phyloP scores from a whole-genome alignment of 768 basidiomycete species.

The Jaapia argillacea region DNA sequence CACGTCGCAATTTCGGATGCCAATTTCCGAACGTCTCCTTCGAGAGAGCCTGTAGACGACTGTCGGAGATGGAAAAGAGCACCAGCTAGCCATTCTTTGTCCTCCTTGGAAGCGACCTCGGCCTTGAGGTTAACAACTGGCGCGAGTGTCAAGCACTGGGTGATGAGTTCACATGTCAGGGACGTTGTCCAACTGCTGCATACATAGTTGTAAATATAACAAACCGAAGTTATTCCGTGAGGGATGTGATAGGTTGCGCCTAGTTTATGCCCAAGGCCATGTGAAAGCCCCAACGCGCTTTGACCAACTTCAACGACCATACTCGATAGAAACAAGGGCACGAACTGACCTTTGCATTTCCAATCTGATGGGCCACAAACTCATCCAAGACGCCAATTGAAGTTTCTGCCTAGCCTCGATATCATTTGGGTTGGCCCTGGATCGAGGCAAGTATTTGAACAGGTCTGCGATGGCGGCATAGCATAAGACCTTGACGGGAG shows the following conservation, averaged over 20 bases:
- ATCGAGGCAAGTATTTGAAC: conserved; percentile 61
- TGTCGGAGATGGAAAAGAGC: conserved; percentile 48
- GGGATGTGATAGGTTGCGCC: conserved; percentile 69
- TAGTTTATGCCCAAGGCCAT: conserved; percentile 63
- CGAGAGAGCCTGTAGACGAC: conserved; percentile 51
- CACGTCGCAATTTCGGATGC: neutral
- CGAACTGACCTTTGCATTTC: conserved; percentile 47
- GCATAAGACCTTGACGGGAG: conserved; percentile 53
- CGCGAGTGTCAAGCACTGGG: conserved; percentile 67
- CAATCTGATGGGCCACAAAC: conserved; percentile 54
- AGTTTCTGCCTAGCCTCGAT: conserved; percentile 57
- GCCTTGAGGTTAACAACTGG: conserved; percentile 53
- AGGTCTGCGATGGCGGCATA: conserved; percentile 61
- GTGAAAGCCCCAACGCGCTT: conserved; percentile 66
- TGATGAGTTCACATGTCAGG: neutral
- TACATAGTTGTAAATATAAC: too few relatives aligned
- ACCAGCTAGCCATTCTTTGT: conserved; percentile 50
- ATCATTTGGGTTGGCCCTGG: conserved; percentile 46
- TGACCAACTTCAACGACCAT: neutral
- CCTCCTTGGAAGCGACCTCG: conserved; percentile 43
- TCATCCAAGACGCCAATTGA: conserved; percentile 75
- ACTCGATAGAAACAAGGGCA: too few relatives aligned
- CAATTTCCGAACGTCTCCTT: conserved; percentile 54
- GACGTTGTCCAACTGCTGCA: too few relatives aligned
- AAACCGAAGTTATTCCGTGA: conserved; percentile 77